phyloP scores from a whole-genome alignment of 1,284 basidiomycete species.

The Sparassis latifolia region DNA sequence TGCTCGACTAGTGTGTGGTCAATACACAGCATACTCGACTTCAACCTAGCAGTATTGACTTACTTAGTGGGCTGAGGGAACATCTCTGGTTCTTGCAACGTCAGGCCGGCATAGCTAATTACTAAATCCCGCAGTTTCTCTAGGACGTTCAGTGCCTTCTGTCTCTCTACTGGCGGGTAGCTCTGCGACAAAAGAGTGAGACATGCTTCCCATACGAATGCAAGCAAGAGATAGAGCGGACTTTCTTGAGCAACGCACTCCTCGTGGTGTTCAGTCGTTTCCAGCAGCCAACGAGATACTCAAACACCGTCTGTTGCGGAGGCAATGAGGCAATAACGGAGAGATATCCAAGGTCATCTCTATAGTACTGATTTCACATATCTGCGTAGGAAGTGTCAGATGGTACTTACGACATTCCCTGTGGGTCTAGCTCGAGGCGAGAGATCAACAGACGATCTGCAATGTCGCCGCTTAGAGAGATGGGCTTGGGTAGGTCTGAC shows the following conservation, averaged over 20 bases:
- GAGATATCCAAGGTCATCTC: slow-evolving; percentile 78
- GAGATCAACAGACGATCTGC: slow-evolving; percentile 83
- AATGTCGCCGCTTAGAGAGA: slow-evolving; percentile 48
- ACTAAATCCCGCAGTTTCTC: slow-evolving; percentile 77
- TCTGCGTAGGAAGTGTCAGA: neutral
- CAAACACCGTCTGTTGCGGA: slow-evolving; percentile 76
- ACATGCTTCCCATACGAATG: slow-evolving; percentile 1
- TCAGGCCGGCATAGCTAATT: slow-evolving; percentile 87
- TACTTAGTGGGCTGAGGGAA: slow-evolving; percentile 83
- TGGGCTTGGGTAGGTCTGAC: neutral
- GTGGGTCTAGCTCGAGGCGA: slow-evolving; percentile 78
- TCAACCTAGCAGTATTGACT: slow-evolving; percentile 20
- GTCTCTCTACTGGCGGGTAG: slow-evolving; percentile 55
- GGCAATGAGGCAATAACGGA: slow-evolving; percentile 78
- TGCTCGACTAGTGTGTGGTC: slow-evolving; percentile 9
- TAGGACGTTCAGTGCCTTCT: slow-evolving; percentile 53
- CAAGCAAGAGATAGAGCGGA: slow-evolving; percentile 20
- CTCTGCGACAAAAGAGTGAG: slow-evolving; percentile 31
- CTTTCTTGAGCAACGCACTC: slow-evolving; percentile 56
- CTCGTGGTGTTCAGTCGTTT: slow-evolving; percentile 66
- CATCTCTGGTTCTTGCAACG: slow-evolving; percentile 89
- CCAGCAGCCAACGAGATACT: slow-evolving; percentile 92
- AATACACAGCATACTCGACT: slow-evolving; percentile 6
- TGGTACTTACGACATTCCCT: slow-evolving; percentile 59
- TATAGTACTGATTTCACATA: slow-evolving; percentile 20